Evolutionary conservation across 2,329 filamentous ascomycete genomes (phyloP).

Genomic region (Aureobasidium sp.): DNA sequence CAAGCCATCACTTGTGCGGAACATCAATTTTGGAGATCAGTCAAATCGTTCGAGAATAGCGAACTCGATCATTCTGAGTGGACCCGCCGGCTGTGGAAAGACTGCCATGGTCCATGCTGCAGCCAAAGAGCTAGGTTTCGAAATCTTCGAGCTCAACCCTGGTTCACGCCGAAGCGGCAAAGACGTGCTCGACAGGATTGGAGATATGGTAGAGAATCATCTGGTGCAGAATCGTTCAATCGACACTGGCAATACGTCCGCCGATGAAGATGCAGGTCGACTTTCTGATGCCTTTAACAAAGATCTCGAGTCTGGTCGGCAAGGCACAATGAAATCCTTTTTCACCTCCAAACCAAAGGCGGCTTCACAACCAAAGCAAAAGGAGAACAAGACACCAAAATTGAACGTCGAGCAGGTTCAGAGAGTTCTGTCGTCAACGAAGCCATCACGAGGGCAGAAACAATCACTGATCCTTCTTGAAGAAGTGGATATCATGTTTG

Average conservation of each 20-base stretch:
- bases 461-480: conserved; percentile 92
- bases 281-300: conserved; percentile 44
- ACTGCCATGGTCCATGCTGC: conserved; percentile 87
- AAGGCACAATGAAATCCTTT: conserved; percentile 74
- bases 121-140: conserved; percentile 84
- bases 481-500: conserved; percentile 88
- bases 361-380: conserved; percentile 21
- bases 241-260: conserved; percentile 22
- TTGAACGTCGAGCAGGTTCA: conserved; percentile 25
- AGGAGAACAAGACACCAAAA: conserved; percentile 23
- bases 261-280: conserved; percentile 32
- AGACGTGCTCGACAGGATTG: conserved; percentile 84
- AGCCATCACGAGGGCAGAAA: conserved; percentile 54
- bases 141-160: conserved; percentile 90
- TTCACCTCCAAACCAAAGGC: conserved; percentile 53
- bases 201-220: conserved; percentile 95
- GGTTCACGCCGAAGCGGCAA: conserved; percentile 76
- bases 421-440: conserved; percentile 25
- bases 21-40: conserved; percentile 20
- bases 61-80: conserved; percentile 83
- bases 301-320: conserved; percentile 61
- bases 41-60: conserved; percentile 40
- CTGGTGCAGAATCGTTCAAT: conserved; percentile 56
- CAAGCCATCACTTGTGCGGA: conserved; percentile 22
- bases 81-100: conserved; percentile 85